Evolutionary conservation across 257 asterid species (phyloP).

Genomic region (Nicotiana obtusifolia): DNA sequence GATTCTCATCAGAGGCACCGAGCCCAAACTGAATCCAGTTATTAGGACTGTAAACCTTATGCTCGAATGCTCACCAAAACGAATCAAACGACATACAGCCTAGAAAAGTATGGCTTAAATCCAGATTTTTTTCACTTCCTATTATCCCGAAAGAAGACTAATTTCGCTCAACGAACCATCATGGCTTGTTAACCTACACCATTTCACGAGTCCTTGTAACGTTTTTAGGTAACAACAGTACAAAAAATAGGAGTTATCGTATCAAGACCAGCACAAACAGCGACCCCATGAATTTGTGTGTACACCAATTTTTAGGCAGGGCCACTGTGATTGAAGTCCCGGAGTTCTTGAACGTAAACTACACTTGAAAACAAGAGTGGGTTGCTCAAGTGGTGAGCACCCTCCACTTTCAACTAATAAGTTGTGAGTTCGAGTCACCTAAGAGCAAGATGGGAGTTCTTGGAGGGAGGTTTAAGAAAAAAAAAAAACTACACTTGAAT

Average conservation of each 20-base stretch:
- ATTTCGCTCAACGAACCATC: background rate
- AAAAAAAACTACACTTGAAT: constrained; percentile 3
- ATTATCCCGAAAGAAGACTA: background rate
- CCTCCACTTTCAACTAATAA: too few relatives aligned
- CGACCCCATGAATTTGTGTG: background rate
- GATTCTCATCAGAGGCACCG: background rate
- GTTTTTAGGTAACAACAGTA: background rate
- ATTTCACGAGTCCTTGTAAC: fast-evolving
- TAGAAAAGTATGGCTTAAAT: background rate
- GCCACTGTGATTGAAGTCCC: background rate
- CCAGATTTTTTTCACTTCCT: background rate
- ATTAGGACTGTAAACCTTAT: background rate
- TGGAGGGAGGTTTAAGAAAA: too few relatives aligned
- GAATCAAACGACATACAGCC: background rate
- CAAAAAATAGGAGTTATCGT: background rate
- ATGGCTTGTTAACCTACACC: background rate
- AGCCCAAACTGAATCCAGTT: background rate
- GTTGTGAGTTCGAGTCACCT: too few relatives aligned
- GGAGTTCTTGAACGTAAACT: background rate
- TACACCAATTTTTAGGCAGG: background rate
- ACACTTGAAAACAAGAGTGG: too few relatives aligned
- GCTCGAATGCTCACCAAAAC: background rate
- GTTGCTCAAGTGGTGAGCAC: too few relatives aligned
- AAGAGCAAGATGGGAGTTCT: too few relatives aligned
- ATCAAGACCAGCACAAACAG: background rate